Conservation (phyloP, 2,329 filamentous ascomycete genomes). For the Juglanconis juglandina region DNA sequence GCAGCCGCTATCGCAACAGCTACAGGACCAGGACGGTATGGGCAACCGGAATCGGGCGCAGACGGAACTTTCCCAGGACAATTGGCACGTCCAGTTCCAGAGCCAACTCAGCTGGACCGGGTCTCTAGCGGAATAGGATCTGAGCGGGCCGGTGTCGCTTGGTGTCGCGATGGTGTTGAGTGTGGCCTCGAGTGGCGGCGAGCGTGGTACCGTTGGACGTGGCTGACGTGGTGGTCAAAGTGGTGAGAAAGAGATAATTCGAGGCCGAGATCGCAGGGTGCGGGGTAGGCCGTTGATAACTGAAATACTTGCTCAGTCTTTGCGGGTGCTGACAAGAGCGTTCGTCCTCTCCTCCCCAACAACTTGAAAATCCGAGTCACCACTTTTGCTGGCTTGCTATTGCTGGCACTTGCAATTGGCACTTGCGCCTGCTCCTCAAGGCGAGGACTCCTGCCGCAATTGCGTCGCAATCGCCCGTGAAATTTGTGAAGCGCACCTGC, state of each 20-base stretch:
- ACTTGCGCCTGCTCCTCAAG: background rate
- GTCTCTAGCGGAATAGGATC: slow-evolving; percentile 12
- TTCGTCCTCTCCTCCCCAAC: background rate
- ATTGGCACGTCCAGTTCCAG: background rate
- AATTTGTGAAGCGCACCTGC: slow-evolving; percentile 15
- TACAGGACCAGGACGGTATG: background rate
- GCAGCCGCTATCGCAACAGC: slow-evolving; percentile 1
- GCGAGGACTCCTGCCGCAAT: background rate
- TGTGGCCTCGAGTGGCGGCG: background rate
- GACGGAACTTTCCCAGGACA: slow-evolving; percentile 10
- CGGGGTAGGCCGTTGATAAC: slow-evolving; percentile 12
- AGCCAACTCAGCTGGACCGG: background rate
- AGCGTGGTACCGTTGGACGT: background rate
- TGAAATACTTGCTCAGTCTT: background rate
- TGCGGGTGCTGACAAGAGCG: background rate
- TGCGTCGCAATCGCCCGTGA: background rate
- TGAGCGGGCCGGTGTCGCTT: slow-evolving; percentile 8
- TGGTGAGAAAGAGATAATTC: slow-evolving; percentile 10
- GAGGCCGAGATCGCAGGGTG: slow-evolving; percentile 18
- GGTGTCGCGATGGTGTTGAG: slow-evolving; percentile 19
- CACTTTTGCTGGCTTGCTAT: background rate
- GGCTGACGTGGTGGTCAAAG: background rate
- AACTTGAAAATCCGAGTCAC: background rate
- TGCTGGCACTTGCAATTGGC: background rate
- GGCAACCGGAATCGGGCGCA: slow-evolving; percentile 3